phyloP scores from a whole-genome alignment of 1,284 basidiomycete species.

The Apiotrichum akiyoshidainum region DNA sequence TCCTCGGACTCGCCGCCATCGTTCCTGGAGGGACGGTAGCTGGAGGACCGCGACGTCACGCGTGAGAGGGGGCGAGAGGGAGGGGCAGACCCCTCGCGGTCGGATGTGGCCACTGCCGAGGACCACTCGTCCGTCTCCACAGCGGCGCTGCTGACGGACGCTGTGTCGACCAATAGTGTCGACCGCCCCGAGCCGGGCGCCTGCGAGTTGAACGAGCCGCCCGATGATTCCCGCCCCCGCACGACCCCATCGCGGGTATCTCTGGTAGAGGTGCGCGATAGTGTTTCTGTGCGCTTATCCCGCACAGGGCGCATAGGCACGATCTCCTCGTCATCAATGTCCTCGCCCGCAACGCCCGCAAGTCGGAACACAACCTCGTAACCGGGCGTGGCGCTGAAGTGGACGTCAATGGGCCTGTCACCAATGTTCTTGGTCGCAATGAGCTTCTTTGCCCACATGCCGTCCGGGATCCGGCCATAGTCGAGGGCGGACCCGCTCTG shows the following conservation, averaged over 20 bases:
- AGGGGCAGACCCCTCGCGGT: conserved; percentile 32
- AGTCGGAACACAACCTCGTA: conserved; percentile 54
- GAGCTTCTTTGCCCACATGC: conserved; percentile 53
- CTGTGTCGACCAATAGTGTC: conserved; percentile 4
- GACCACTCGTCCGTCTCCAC: conserved; percentile 12
- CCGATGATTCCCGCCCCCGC: background rate
- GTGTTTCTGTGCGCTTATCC: conserved; percentile 16
- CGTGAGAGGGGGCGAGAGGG: conserved; percentile 42
- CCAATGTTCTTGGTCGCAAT: conserved; percentile 53
- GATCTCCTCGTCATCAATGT: conserved; percentile 41
- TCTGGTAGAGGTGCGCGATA: conserved; percentile 38
- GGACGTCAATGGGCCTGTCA: conserved; percentile 52
- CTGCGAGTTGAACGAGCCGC: conserved; percentile 8
- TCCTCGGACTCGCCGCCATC: conserved; percentile 34
- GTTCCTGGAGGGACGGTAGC: conserved; percentile 27
- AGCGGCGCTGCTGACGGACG: conserved; percentile 1
- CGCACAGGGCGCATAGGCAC: conserved; percentile 21
- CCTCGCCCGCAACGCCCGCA: conserved; percentile 49
- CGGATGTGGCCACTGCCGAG: conserved; percentile 1
- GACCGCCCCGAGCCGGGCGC: conserved; percentile 2
- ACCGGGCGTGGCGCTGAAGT: conserved; percentile 50
- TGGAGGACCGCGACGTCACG: conserved; percentile 36
- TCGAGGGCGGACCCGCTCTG: conserved; percentile 52
- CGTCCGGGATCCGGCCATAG: conserved; percentile 54
- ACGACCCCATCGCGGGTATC: conserved; percentile 14